phyloP scores from a whole-genome alignment of 2,329 filamentous ascomycete genomes.

The Cladophialophora carrionii region DNA sequence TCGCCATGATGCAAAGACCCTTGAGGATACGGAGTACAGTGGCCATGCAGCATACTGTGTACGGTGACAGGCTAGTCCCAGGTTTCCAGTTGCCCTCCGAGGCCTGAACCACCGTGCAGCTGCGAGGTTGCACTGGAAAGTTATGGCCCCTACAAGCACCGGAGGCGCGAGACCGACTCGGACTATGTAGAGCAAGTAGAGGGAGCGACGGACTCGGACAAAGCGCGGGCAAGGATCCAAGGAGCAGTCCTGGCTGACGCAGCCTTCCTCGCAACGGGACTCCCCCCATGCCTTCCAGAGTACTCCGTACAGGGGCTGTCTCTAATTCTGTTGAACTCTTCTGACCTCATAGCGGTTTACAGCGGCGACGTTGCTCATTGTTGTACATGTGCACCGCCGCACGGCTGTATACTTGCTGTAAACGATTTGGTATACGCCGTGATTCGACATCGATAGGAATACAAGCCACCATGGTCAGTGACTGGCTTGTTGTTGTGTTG shows the following conservation, averaged over 20 bases:
- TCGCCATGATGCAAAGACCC: constrained; percentile 10
- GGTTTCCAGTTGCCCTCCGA: not conserved
- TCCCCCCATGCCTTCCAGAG: not conserved
- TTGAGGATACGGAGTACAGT: not conserved
- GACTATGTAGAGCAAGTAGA: not conserved
- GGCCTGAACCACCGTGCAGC: not conserved
- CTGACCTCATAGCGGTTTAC: not conserved
- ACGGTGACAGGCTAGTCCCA: not conserved
- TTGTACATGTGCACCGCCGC: constrained; percentile 13
- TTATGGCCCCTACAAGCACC: not conserved
- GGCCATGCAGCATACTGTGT: not conserved
- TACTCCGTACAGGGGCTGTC: not conserved
- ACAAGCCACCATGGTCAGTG: not conserved
- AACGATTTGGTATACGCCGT: not conserved
- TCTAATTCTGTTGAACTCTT: not conserved
- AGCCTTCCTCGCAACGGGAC: not conserved
- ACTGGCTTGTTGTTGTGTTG: constrained; percentile 9
- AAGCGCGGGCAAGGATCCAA: not conserved
- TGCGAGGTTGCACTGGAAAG: not conserved
- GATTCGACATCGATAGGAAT: not conserved
- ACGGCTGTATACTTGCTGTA: not conserved
- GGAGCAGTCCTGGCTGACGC: not conserved
- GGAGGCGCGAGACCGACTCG: too few relatives aligned
- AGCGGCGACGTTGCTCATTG: not conserved
- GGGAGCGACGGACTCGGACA: not conserved